A percentile compares a stretch with the other conserved stretches of the same genome.
These are phyloP conservation scores for Candida anutae DNA, from an alignment of 1,139 yeast genomes.

Conservation along the genomic window DNA sequence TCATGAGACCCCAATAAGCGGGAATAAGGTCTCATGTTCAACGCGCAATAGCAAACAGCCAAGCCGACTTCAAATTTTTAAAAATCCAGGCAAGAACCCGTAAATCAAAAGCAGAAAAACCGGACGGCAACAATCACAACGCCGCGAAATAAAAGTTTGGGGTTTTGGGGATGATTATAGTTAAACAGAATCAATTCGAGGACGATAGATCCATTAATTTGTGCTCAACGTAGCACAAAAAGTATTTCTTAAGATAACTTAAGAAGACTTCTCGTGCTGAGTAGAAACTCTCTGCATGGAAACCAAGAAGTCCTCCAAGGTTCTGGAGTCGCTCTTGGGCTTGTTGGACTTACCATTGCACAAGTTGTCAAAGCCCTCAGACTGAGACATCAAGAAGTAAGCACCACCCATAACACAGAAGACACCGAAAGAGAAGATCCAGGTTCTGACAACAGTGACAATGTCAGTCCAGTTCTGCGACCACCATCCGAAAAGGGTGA, in stretches of 20 bases:
- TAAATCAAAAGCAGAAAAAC: too few relatives aligned
- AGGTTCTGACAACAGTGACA: constrained; percentile 87
- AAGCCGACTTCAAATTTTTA: too few relatives aligned
- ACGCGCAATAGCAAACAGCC: too few relatives aligned
- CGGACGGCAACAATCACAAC: too few relatives aligned
- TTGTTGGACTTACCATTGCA: constrained; percentile 84
- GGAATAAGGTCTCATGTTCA: too few relatives aligned
- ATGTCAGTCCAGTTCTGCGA: constrained; percentile 96
- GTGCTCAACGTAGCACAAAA: not conserved
- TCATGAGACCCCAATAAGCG: too few relatives aligned
- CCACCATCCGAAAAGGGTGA: constrained; percentile 95
- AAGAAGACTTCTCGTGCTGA: constrained; percentile 79
- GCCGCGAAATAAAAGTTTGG: too few relatives aligned
- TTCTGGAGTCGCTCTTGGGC: constrained; percentile 63
- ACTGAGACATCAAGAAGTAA: constrained; percentile 85
- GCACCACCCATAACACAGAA: constrained; percentile 96
- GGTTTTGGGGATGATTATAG: too few relatives aligned
- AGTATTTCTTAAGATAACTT: too few relatives aligned
- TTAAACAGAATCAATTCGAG: too few relatives aligned
- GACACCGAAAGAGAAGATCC: constrained; percentile 94
- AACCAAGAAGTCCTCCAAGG: constrained; percentile 90
- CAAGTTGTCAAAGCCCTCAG: constrained; percentile 82
- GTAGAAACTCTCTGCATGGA: constrained; percentile 98
- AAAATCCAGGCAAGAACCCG: too few relatives aligned
- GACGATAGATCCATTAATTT: too few relatives aligned